phyloP scores from a whole-genome alignment of 345 rosid species.

The Citropsis articulata region DNA sequence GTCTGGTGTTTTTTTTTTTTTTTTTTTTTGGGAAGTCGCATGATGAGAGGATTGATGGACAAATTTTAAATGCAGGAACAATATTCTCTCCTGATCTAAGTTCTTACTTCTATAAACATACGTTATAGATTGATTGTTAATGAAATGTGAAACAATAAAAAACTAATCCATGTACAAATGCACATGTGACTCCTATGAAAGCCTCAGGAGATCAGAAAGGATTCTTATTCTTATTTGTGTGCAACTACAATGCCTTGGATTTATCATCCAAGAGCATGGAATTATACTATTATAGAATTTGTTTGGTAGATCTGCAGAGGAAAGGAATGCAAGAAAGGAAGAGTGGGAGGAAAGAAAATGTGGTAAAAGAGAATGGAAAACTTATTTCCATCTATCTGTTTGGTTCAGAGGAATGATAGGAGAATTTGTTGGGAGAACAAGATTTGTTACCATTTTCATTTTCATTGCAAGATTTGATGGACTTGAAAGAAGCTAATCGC shows the following conservation, averaged over 20 bases:
- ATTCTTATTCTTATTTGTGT: background rate
- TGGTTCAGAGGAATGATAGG: background rate
- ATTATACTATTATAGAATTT: background rate
- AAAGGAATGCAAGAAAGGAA: background rate
- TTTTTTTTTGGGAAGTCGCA: background rate
- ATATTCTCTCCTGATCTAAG: too few species aligned
- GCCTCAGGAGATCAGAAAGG: too few species aligned
- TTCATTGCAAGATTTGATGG: background rate
- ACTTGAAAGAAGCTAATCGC: background rate
- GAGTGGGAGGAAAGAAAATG: background rate
- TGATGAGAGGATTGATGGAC: background rate
- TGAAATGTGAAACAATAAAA: too few species aligned
- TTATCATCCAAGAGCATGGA: background rate
- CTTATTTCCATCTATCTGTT: background rate
- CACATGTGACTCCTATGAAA: too few species aligned
- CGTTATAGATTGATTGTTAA: too few species aligned
- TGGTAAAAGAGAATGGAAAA: background rate
- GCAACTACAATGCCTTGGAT: background rate
- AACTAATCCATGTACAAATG: too few species aligned
- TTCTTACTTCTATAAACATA: too few species aligned
- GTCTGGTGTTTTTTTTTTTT: too few species aligned
- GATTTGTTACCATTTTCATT: background rate
- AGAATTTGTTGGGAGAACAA: background rate
- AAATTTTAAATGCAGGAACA: too few species aligned
- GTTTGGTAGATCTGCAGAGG: background rate